These are phyloP conservation scores for Alternaria postmessia DNA, from an alignment of 2,329 filamentous ascomycete species.

Conservation along the genomic window DNA sequence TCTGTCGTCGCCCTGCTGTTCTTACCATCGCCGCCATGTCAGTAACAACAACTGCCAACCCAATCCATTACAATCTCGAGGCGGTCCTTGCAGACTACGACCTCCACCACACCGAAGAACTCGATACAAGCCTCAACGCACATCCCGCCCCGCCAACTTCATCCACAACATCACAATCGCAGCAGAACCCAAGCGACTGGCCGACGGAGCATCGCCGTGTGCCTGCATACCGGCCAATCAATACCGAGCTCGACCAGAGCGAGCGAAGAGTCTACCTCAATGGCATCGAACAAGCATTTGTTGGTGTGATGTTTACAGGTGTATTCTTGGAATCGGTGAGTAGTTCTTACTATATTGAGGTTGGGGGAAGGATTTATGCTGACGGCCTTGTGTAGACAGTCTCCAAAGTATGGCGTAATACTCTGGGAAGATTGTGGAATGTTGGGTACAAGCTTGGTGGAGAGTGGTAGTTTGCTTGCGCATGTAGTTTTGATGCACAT, in stretches of 20 bases:
- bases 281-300: constrained; percentile 56
- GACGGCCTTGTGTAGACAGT: constrained; percentile 41
- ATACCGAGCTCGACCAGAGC: constrained; percentile 53
- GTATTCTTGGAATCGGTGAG: constrained; percentile 56
- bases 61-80: constrained; percentile 47
- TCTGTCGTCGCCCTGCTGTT: neutral
- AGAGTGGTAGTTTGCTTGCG: constrained; percentile 53
- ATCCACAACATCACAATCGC: constrained; percentile 27
- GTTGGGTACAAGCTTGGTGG: constrained; percentile 63
- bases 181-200: constrained; percentile 51
- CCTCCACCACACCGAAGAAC: constrained; percentile 52
- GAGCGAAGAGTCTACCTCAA: constrained; percentile 57
- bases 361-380: neutral
- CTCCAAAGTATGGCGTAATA: constrained; percentile 60
- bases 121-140: constrained; percentile 37
- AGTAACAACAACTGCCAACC: constrained; percentile 55
- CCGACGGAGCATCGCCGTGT: constrained; percentile 58
- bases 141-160: constrained; percentile 34
- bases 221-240: constrained; percentile 58
- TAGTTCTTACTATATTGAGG: constrained; percentile 11
- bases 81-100: constrained; percentile 57
- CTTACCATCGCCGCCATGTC: constrained; percentile 47
- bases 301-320: constrained; percentile 61
- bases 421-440: constrained; percentile 59
- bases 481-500: neutral